Conservation (phyloP, 2,329 filamentous ascomycete genomes). For the Curvularia lunata region DNA sequence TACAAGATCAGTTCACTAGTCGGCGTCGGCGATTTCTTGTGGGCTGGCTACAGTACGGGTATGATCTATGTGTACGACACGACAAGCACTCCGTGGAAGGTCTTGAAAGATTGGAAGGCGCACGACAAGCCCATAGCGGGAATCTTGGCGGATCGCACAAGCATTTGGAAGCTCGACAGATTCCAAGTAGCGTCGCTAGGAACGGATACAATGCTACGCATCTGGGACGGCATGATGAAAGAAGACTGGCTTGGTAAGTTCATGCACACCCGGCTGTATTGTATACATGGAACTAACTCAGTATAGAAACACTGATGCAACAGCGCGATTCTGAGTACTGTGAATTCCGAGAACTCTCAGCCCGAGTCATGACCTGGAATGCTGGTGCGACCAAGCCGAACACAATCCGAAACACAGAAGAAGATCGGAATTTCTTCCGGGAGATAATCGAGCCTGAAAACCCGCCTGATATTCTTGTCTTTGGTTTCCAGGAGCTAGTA, state of each 20-base stretch:
- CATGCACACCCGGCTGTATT: background rate
- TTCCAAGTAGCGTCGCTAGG: slow-evolving; percentile 87
- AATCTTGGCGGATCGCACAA: slow-evolving; percentile 78
- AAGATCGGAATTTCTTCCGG: slow-evolving; percentile 79
- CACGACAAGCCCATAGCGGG: slow-evolving; percentile 83
- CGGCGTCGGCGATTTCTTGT: slow-evolving; percentile 81
- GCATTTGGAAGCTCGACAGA: slow-evolving; percentile 83
- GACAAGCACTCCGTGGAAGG: slow-evolving; percentile 78
- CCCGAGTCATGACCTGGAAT: slow-evolving; percentile 92
- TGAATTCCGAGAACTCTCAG: slow-evolving; percentile 79
- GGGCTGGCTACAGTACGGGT: slow-evolving; percentile 94
- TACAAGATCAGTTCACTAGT: slow-evolving; percentile 93
- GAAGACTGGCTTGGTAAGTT: slow-evolving; percentile 83
- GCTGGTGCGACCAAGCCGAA: slow-evolving; percentile 93
- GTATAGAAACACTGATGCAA: slow-evolving; percentile 80
- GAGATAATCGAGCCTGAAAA: slow-evolving; percentile 77
- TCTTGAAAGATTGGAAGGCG: slow-evolving; percentile 94
- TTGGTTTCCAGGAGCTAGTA: slow-evolving; percentile 98
- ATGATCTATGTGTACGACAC: slow-evolving; percentile 94
- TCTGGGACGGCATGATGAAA: slow-evolving; percentile 92
- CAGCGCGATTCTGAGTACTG: slow-evolving; percentile 82
- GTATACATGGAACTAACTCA: slow-evolving; percentile 26
- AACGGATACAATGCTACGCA: slow-evolving; percentile 79
- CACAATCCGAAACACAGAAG: slow-evolving; percentile 72
- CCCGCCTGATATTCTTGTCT: slow-evolving; percentile 87